phyloP scores from a whole-genome alignment of 2,329 filamentous ascomycete genomes.

The Thielaviopsis punctulata region DNA sequence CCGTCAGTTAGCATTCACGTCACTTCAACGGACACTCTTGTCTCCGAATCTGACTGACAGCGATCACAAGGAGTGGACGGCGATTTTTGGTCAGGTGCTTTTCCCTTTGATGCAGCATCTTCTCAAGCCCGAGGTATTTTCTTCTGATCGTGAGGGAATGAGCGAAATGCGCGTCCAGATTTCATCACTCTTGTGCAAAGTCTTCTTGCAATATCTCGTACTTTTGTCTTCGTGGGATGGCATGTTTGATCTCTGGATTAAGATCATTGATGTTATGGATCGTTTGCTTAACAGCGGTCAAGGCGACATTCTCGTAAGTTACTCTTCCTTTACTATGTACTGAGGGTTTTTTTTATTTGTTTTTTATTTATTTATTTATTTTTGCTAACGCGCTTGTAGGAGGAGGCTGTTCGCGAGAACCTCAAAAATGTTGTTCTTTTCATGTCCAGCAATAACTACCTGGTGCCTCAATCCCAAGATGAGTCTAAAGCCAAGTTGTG shows the following conservation, averaged over 20 bases:
- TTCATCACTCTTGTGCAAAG: constrained; percentile 80
- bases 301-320: constrained; percentile 65
- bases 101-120: constrained; percentile 80
- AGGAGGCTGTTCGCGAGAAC: constrained; percentile 88
- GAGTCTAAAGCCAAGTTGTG: constrained; percentile 37
- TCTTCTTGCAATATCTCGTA: constrained; percentile 86
- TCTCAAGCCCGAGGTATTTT: constrained; percentile 87
- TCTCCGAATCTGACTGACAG: constrained; percentile 69
- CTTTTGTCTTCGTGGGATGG: constrained; percentile 71
- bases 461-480: constrained; percentile 51
- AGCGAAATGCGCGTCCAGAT: constrained; percentile 85
- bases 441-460: constrained; percentile 76
- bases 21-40: constrained; percentile 69
- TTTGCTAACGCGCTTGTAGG: constrained; percentile 29
- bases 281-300: constrained; percentile 91
- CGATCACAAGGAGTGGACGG: constrained; percentile 81
- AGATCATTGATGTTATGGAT: constrained; percentile 88
- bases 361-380: not conserved
- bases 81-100: constrained; percentile 83
- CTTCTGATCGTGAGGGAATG: constrained; percentile 82
- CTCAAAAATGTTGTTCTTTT: constrained; percentile 92
- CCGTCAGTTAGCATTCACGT: constrained; percentile 71
- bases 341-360: no score
- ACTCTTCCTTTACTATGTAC: not conserved
- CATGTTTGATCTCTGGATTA: constrained; percentile 81